Percentiles rank a stretch among this genome's conserved stretches.
Evolutionary conservation across 2,329 filamentous ascomycete species (phyloP).

Genomic region (Trichoderma sp.): DNA sequence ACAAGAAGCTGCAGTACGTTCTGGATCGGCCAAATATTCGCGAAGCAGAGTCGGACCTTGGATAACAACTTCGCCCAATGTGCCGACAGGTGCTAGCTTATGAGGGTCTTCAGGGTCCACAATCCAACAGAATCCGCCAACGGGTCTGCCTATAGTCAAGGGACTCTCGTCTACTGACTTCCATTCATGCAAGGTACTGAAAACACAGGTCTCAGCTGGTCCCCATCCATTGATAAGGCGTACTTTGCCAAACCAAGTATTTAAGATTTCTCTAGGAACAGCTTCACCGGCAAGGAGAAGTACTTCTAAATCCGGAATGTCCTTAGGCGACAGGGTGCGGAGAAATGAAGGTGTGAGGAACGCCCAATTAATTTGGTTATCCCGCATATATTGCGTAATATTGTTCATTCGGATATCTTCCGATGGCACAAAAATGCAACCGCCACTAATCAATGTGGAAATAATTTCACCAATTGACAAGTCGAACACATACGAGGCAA

Average conservation of each 20-base stretch:
- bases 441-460: neutral
- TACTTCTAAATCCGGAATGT: neutral
- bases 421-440: neutral
- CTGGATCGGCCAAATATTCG: constrained; percentile 14
- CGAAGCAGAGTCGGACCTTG: constrained; percentile 8
- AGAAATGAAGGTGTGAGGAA: constrained; percentile 6
- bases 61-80: constrained; percentile 4
- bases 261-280: neutral
- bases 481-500: constrained; percentile 20
- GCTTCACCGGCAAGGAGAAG: constrained; percentile 9
- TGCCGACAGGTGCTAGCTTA: constrained; percentile 10
- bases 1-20: neutral
- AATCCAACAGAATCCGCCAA: constrained; percentile 18
- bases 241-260: constrained; percentile 9
- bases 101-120: neutral
- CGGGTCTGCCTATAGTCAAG: neutral
- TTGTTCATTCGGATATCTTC: constrained; percentile 12
- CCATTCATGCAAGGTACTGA: neutral
- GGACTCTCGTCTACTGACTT: neutral
- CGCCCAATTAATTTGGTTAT: neutral
- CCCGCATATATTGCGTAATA: neutral
- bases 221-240: constrained; percentile 6
- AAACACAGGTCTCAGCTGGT: constrained; percentile 12
- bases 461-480: constrained; percentile 5
- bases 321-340: neutral